These are phyloP conservation scores for Aspergillus piperis DNA, from an alignment of 2,329 filamentous ascomycete genomes.

Conservation along the genomic window DNA sequence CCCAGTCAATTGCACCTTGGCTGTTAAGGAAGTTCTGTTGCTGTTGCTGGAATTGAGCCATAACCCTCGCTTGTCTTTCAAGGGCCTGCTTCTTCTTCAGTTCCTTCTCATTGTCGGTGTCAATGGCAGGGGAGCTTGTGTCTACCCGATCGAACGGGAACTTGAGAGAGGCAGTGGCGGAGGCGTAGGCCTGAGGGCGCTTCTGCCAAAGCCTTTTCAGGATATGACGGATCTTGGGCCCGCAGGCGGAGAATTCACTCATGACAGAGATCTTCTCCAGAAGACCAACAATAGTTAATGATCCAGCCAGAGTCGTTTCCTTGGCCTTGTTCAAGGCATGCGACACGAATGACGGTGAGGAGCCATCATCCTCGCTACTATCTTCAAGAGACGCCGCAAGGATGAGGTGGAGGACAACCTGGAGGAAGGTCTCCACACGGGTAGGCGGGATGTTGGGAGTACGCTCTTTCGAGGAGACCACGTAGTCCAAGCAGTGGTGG, in stretches of 20 bases:
- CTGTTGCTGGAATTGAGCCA: conserved; percentile 97
- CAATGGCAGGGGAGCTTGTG: conserved; percentile 75
- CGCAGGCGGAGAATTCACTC: conserved; percentile 77
- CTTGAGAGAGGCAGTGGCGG: conserved; percentile 60
- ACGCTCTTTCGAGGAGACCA: conserved; percentile 66
- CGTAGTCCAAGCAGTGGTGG: conserved; percentile 83
- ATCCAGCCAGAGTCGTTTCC: conserved; percentile 39
- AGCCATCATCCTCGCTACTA: conserved; percentile 58
- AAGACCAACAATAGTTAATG: conserved; percentile 54
- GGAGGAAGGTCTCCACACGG: conserved; percentile 85
- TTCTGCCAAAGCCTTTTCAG: conserved; percentile 83
- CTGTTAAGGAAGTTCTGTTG: conserved; percentile 93
- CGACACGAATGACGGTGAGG: conserved; percentile 67
- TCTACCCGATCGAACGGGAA: conserved; percentile 77
- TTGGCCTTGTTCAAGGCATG: conserved; percentile 67
- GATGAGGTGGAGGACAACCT: conserved; percentile 84
- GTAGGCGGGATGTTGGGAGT: conserved; percentile 77
- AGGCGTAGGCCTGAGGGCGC: conserved; percentile 70
- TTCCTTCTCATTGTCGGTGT: conserved; percentile 62
- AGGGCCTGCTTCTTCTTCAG: conserved; percentile 87
- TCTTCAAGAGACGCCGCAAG: conserved; percentile 87
- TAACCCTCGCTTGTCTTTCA: conserved; percentile 86
- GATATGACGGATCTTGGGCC: conserved; percentile 80
- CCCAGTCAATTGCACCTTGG: conserved; percentile 86
- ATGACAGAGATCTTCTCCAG: conserved; percentile 59